Percentiles rank a stretch among this genome's conserved stretches.
These are phyloP conservation scores for Millerago galiae DNA, from an alignment of 805 yeast species.

Conservation along the genomic window DNA sequence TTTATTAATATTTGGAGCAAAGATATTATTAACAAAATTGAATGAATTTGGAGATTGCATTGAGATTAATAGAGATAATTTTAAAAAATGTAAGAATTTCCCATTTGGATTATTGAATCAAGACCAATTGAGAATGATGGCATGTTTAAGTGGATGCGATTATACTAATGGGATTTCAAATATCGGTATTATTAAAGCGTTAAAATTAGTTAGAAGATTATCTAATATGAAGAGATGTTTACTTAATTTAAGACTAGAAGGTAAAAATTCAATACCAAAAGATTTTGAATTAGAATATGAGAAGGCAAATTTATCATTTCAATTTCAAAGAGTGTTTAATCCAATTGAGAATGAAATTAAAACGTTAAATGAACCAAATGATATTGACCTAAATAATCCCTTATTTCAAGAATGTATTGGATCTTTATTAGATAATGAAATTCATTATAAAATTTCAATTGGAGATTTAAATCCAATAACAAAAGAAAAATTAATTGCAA, in stretches of 20 bases:
- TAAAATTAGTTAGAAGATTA: conserved; percentile 47
- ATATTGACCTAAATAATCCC: conserved; percentile 21
- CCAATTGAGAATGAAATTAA: conserved; percentile 45
- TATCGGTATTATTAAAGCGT: conserved; percentile 76
- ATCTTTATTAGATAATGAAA: conserved; percentile 29
- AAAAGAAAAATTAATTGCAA: conserved; percentile 12
- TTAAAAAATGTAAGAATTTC: conserved; percentile 42
- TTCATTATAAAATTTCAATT: conserved; percentile 50
- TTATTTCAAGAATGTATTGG: conserved; percentile 35
- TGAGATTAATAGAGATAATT: conserved; percentile 55
- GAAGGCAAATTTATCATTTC: conserved; percentile 73
- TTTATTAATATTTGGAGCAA: conserved; percentile 81
- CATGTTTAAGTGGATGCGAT: conserved; percentile 94
- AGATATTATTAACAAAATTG: conserved; percentile 68
- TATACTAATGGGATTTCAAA: conserved; percentile 82
- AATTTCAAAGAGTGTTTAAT: conserved; percentile 78
- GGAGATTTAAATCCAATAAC: conserved; percentile 64
- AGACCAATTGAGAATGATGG: conserved; percentile 65
- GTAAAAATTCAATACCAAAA: conserved; percentile 48
- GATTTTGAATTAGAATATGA: conserved; percentile 54
- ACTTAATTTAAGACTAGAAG: conserved; percentile 51
- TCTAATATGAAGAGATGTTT: conserved; percentile 50
- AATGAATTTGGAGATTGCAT: conserved; percentile 66
- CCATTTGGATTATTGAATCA: conserved; percentile 45
- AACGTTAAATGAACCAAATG: conserved; percentile 54